Conservation (phyloP, 2,329 filamentous ascomycete genomes). For the Trichophyton benhamiae region DNA sequence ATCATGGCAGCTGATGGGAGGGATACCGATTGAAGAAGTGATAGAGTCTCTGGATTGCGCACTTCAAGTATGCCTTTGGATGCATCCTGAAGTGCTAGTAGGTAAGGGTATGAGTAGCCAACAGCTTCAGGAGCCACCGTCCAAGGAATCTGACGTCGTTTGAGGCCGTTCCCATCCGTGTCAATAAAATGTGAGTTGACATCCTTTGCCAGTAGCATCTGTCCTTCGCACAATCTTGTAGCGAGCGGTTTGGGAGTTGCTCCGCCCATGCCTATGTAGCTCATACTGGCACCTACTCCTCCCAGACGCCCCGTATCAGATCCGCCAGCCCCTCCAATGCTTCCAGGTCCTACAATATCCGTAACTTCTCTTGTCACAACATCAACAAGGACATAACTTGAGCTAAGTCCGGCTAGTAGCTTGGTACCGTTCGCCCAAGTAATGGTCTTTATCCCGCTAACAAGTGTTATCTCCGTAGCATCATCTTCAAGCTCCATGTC, state of each 20-base stretch:
- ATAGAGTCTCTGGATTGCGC: constrained; percentile 81
- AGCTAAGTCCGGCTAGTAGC: constrained; percentile 79
- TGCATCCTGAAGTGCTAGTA: constrained; percentile 72
- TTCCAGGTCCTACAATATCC: constrained; percentile 67
- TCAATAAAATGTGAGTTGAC: constrained; percentile 91
- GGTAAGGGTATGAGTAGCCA: constrained; percentile 93
- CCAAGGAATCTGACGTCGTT: constrained; percentile 88
- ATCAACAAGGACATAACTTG: constrained; percentile 82
- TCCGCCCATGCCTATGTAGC: constrained; percentile 87
- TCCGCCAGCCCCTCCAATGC: constrained; percentile 52
- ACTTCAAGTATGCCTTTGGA: constrained; percentile 79
- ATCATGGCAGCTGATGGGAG: constrained; percentile 72
- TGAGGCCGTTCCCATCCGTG: constrained; percentile 64
- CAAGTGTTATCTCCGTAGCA: constrained; percentile 61
- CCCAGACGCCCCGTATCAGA: constrained; percentile 65
- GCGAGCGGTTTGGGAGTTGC: constrained; percentile 86
- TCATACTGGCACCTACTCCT: constrained; percentile 76
- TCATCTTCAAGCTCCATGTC: constrained; percentile 71
- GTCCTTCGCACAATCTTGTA: constrained; percentile 65
- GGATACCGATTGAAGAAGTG: constrained; percentile 71
- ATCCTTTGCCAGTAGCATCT: constrained; percentile 91
- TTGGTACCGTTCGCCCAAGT: constrained; percentile 84
- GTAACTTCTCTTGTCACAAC: constrained; percentile 59
- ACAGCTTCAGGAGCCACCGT: constrained; percentile 73
- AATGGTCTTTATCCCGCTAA: constrained; percentile 74